Percentiles rank a stretch among this genome's conserved stretches.
Evolutionary conservation across 257 asterid genomes (phyloP).

Genomic region (Mentha longifolia): DNA sequence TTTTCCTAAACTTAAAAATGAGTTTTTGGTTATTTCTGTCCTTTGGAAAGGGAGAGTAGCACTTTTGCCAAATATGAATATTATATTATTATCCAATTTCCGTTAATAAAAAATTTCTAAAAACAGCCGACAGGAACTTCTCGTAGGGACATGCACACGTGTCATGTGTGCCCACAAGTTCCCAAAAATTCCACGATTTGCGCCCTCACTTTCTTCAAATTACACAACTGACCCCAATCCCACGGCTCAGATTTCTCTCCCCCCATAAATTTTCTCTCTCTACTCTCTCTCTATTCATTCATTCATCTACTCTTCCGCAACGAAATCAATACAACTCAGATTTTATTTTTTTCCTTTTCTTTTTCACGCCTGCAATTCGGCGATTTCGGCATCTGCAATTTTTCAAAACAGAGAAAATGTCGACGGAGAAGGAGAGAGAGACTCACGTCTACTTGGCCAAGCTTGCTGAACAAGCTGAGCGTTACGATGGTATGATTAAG

Average conservation of each 20-base stretch:
- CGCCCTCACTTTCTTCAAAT: constrained; percentile 28
- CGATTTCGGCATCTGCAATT: constrained; percentile 34
- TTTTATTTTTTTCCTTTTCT: no score
- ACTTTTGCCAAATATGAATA: background rate
- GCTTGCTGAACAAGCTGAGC: constrained; percentile 82
- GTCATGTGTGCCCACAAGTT: constrained; percentile 36
- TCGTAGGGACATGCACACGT: constrained; percentile 15
- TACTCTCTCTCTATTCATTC: constrained; percentile 13
- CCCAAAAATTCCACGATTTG: constrained; percentile 32
- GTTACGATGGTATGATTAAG: constrained; percentile 60
- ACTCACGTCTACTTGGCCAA: constrained; percentile 74
- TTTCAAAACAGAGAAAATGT: constrained; percentile 39
- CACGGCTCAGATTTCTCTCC: constrained; percentile 34
- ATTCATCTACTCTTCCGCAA: constrained; percentile 25
- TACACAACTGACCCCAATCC: constrained; percentile 31
- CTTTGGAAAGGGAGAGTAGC: background rate
- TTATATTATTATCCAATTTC: background rate
- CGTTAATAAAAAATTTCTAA: background rate
- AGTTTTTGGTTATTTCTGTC: background rate
- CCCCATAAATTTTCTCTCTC: constrained; percentile 4
- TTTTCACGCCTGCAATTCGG: constrained; percentile 20
- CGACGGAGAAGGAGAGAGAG: constrained; percentile 67
- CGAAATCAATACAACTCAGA: constrained; percentile 28
- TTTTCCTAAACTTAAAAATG: no score
- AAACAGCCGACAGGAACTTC: background rate